Base-by-base conservation (phyloP, 352 stramenopile species). In the Phytopythium sindhum region DNA sequence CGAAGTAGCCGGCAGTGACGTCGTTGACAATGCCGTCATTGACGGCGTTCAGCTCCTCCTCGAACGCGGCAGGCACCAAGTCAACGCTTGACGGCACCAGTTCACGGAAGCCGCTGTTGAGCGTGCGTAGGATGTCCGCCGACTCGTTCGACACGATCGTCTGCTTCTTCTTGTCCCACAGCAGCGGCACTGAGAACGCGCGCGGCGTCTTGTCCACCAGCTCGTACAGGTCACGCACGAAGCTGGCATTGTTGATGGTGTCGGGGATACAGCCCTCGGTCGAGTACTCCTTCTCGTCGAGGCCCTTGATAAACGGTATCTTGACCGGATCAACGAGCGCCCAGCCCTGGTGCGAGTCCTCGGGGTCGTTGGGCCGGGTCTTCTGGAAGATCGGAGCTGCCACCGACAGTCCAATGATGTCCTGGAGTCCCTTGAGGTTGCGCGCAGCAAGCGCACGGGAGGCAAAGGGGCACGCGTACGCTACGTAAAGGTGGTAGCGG, bases 401-500 rank as follows among this genome's bases (percentile, higher is more conserved):
- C 57, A 98, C 78, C 8, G 90, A 94, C 11, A 98, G 54, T 0
- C 70, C 78, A 66, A 99, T 89, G 42, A 88, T 68, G 68, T 98
- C 81, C 58, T 98, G 69, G 6, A 99, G 76, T 0, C 93, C 93
- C 69, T 98, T 98, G 29, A 99, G 69, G 12, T 89, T 76, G 57
- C 86, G 78, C 10, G 94, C 81, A 2, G 90, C 74, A 1, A 97
- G 64, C 14, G 77, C 81, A 21, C 77, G 74, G 42, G 73, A 78
- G 1, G 77, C 78, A 29, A 80, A 88, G 26, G 97, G 96, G 73
- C 96, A 99, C 35, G 93, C 91, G 58, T 91, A 86, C 12, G 88
- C 82, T 3, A 98, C 77, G 75, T 98, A 98, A 26, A 99, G 72
- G 74, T 98, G 94, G 72, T 99, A 89, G 28, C 80, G 78, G 17